These are phyloP conservation scores for Plasmodiophora brassicae DNA, from an alignment of 208 protist genomes.

Conservation along the genomic window DNA sequence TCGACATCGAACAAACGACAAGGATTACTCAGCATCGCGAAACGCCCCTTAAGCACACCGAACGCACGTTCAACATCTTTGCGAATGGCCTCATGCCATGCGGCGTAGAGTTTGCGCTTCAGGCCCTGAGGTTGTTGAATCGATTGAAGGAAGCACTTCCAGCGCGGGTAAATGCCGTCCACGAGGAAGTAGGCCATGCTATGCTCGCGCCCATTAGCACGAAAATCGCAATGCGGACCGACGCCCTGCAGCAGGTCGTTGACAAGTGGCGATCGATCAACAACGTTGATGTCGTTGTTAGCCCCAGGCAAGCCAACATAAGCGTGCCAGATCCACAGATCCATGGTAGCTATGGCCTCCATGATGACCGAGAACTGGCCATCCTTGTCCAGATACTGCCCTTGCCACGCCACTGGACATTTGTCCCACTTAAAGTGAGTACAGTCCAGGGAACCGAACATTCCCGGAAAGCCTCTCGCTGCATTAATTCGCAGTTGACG, in stretches of 20 bases:
- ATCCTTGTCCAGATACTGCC: neutral
- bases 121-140: neutral
- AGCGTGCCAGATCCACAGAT: conserved; percentile 23
- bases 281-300: conserved; percentile 33
- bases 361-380: neutral
- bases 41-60: neutral
- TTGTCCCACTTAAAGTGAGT: neutral
- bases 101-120: neutral
- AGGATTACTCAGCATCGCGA: neutral
- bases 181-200: neutral
- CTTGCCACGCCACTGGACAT: neutral
- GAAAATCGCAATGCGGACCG: neutral
- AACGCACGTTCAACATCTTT: neutral
- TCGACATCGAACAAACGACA: neutral
- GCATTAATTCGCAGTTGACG: neutral
- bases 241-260: neutral
- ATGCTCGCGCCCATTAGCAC: neutral
- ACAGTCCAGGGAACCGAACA: conserved; percentile 32
- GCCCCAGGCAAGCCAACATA: neutral
- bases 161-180: neutral
- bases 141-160: neutral
- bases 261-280: neutral
- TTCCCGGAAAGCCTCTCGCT: neutral
- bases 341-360: neutral
- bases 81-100: neutral